Percentiles rank a stretch among this genome's conserved stretches.
These are phyloP conservation scores for Carnegiea gigantea DNA, from an alignment of 179 eudicot species.

Conservation along the genomic window DNA sequence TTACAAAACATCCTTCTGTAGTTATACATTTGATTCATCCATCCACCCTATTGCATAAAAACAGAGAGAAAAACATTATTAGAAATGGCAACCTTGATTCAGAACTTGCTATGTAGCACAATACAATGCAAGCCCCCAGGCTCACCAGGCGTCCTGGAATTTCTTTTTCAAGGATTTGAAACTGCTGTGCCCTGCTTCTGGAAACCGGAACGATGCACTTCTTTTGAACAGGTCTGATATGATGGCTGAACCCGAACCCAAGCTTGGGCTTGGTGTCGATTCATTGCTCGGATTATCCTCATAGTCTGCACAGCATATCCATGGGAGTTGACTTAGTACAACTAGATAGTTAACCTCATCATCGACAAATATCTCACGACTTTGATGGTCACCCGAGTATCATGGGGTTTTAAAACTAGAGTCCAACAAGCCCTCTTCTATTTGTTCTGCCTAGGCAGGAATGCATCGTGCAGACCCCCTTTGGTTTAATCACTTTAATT, in stretches of 20 bases:
- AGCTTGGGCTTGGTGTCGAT: conserved; percentile 13
- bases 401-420: no score
- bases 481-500: no score
- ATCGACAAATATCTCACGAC: no score
- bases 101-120: neutral
- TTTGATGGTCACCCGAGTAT: no score
- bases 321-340: neutral
- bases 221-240: conserved; percentile 55
- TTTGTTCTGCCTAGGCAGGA: no score
- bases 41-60: no score
- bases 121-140: no score
- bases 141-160: conserved; percentile 52
- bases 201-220: conserved; percentile 56
- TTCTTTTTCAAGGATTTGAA: conserved; percentile 62
- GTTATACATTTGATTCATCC: neutral
- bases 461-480: no score
- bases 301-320: conserved; percentile 47
- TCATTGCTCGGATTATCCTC: conserved; percentile 48
- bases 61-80: neutral
- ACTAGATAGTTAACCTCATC: neutral
- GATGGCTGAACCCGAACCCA: conserved; percentile 37
- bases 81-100: neutral
- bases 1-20: neutral
- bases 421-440: no score
- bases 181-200: conserved; percentile 54